Conservation (phyloP, 257 asterid genomes). For the Solanum corneliomulleri region DNA sequence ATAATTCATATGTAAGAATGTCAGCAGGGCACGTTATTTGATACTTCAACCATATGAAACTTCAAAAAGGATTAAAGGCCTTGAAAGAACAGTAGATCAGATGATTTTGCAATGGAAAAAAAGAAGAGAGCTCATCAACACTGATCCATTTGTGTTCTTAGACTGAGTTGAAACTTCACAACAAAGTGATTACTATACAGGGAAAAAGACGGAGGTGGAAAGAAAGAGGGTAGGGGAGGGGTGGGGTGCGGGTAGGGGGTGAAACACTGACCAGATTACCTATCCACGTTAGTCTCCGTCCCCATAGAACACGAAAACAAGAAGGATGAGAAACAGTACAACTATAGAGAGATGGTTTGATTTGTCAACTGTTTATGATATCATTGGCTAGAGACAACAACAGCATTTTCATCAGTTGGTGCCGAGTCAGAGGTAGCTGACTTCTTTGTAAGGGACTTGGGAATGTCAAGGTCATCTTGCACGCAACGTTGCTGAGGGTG, state of each 20-base stretch:
- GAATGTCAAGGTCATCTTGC: constrained; percentile 69
- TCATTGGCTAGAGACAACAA: constrained; percentile 36
- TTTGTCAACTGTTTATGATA: neutral
- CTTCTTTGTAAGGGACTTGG: constrained; percentile 65
- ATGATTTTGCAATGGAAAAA: neutral
- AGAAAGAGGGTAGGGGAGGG: neutral
- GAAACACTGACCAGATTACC: neutral
- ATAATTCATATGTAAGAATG: neutral
- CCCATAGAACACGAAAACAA: neutral
- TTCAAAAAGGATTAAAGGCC: neutral
- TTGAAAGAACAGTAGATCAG: neutral
- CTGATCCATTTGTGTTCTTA: neutral
- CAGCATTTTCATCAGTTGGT: constrained; percentile 36
- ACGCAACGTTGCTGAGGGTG: constrained; percentile 87
- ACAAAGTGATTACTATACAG: neutral
- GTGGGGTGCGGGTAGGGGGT: neutral
- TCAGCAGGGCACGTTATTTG: neutral
- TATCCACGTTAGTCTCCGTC: neutral
- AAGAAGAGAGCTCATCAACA: neutral
- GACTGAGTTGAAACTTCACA: neutral
- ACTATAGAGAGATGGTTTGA: neutral
- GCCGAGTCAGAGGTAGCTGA: constrained; percentile 23
- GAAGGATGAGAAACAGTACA: neutral
- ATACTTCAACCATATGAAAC: neutral
- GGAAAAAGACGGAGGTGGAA: neutral